phyloP scores from a whole-genome alignment of 192 early-diverging fungal genomes.

The Coemansia sp. region DNA sequence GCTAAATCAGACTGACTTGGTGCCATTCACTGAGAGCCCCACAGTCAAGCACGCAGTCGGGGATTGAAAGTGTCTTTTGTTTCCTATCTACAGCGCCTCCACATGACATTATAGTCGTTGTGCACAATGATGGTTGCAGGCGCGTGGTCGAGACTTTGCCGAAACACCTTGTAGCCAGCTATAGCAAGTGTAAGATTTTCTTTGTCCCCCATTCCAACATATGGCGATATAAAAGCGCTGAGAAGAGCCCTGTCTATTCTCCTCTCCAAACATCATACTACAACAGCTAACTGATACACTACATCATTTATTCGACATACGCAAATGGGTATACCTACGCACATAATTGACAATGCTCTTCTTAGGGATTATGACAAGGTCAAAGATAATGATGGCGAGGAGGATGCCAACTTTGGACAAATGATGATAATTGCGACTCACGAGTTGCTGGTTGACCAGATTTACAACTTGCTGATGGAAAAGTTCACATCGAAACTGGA shows the following conservation, averaged over 20 bases:
- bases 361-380: not conserved
- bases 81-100: not conserved
- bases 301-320: not conserved
- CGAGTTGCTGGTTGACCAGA: not conserved
- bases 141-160: not conserved
- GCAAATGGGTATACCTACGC: not conserved
- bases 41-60: not conserved
- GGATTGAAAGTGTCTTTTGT: not conserved
- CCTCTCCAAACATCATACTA: not conserved
- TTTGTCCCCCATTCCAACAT: not conserved
- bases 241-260: not conserved
- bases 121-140: too few species aligned
- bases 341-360: not conserved
- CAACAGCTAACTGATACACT: not conserved
- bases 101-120: not conserved
- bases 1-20: not conserved
- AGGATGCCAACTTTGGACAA: not conserved
- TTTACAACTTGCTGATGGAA: not conserved
- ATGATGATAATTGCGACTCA: not conserved
- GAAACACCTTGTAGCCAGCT: not conserved
- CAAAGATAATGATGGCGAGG: not conserved
- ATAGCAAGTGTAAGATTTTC: not conserved
- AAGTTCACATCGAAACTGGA: not conserved
- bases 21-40: not conserved
- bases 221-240: not conserved